Base-by-base conservation (phyloP, 139 green algal genomes). In the Zygnema cylindricum region DNA sequence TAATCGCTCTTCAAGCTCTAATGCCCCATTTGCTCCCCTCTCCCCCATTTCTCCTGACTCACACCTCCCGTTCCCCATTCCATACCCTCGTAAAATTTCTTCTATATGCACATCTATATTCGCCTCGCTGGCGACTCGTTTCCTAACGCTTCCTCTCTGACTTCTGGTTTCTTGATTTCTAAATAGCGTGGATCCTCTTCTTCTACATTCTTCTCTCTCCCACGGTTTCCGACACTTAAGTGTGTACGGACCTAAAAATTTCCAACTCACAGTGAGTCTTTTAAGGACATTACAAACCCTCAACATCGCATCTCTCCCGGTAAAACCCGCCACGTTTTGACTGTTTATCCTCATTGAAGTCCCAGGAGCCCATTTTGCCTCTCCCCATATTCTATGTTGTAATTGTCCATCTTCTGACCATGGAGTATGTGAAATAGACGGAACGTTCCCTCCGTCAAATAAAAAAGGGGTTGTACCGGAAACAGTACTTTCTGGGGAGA, bases 321-420 rank as follows among this genome's bases (percentile, higher is more conserved):
- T 25, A 11, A 16, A n/a, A 30, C 30, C 30, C 57, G 57, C n/a
- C n/a, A n/a, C n/a, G n/a, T n/a, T n/a, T n/a, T n/a, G n/a, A n/a
- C n/a, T n/a, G n/a, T n/a, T n/a, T n/a, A n/a, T 11, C 36, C 11
- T 11, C 71, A 79, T 11, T 79, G 71, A 25, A 16, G 43, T 55
- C 36, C 77, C 77, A 3, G 77, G 33, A 41, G 3, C 35, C 82
- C 82, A 87, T 38, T n/a, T 49, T n/a, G 54, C 82, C 54, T 71
- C 32, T n/a, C 55, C 82, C 55, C 55, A 49, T 41, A 87, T 49
- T 23, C 82, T 54, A 39, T 87, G 54, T 25, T 42, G n/a, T 49
- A 87, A 1, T 35, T 87, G 82, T 35, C 82, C 82, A 2, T 49
- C 32, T 40, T 87, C 82, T 42, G 82, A 73, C 82, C 82, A 87